A percentile compares a stretch with the other conserved stretches of the same genome.
phyloP scores from a whole-genome alignment of 2,329 filamentous ascomycete species.

The Exophiala alcalophila region DNA sequence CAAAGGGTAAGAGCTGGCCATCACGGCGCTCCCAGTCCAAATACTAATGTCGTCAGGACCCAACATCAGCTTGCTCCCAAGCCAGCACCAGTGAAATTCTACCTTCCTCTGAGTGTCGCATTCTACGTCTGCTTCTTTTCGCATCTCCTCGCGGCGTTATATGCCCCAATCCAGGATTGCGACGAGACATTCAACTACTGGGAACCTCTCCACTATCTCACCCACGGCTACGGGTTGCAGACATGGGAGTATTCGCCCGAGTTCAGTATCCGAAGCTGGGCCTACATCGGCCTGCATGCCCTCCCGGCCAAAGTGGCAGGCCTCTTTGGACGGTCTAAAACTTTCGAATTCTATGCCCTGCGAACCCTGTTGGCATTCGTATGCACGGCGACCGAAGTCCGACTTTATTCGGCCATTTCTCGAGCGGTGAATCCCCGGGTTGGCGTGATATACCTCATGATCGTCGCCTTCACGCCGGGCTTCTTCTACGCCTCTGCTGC shows the following conservation, averaged over 20 bases:
- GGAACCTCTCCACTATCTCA: conserved; percentile 93
- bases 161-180: conserved; percentile 92
- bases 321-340: conserved; percentile 51
- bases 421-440: conserved; percentile 76
- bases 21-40: neutral
- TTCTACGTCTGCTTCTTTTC: conserved; percentile 77
- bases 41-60: conserved; percentile 8
- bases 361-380: conserved; percentile 69
- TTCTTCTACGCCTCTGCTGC: conserved; percentile 89
- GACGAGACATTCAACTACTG: conserved; percentile 99
- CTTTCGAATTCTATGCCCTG: conserved; percentile 78
- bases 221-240: conserved; percentile 87
- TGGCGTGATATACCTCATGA: conserved; percentile 77
- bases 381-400: conserved; percentile 78
- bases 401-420: conserved; percentile 75
- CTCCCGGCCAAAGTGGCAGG: conserved; percentile 64
- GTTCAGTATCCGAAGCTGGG: conserved; percentile 92
- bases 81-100: conserved; percentile 48
- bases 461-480: conserved; percentile 75
- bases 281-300: conserved; percentile 80
- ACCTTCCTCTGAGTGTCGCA: conserved; percentile 67
- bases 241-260: conserved; percentile 99
- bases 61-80: conserved; percentile 40
- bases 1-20: conserved; percentile 11
- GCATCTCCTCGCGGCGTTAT: conserved; percentile 72